phyloP scores from a whole-genome alignment of 192 early-diverging fungal species.

The Gonapodya sp. region DNA sequence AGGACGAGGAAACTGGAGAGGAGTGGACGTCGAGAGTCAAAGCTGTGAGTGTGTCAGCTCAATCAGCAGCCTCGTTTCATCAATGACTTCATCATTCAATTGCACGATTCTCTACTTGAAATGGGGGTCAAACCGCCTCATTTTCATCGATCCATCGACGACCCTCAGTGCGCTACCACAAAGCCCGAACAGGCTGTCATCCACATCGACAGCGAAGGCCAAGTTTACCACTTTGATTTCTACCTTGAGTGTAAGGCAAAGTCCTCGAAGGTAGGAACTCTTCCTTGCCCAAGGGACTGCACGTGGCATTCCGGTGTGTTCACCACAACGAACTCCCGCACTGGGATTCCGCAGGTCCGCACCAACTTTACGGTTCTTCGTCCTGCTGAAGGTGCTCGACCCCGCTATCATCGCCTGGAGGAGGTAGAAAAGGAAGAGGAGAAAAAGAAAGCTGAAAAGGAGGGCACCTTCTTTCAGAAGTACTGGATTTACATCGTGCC shows the following conservation, averaged over 20 bases:
- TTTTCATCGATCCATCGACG: neutral
- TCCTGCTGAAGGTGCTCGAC: neutral
- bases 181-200: neutral
- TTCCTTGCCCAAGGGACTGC: neutral
- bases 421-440: constrained; percentile 4
- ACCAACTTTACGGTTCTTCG: neutral
- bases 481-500: constrained; percentile 11
- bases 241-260: neutral
- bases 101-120: too few species aligned
- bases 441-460: neutral
- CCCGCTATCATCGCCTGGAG: neutral
- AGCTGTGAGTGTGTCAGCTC: neutral
- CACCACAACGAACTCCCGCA: neutral
- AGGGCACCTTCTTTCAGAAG: constrained; percentile 6
- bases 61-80: neutral
- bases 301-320: neutral
- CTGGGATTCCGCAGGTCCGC: neutral
- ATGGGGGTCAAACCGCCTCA: too few species aligned
- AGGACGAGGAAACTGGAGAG: neutral
- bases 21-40: neutral
- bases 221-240: neutral
- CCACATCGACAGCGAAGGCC: neutral
- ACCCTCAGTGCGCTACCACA: neutral
- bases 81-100: too few species aligned
- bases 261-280: neutral